Conservation (phyloP, 2,329 filamentous ascomycete species). For the Colletotrichum falcatum region DNA sequence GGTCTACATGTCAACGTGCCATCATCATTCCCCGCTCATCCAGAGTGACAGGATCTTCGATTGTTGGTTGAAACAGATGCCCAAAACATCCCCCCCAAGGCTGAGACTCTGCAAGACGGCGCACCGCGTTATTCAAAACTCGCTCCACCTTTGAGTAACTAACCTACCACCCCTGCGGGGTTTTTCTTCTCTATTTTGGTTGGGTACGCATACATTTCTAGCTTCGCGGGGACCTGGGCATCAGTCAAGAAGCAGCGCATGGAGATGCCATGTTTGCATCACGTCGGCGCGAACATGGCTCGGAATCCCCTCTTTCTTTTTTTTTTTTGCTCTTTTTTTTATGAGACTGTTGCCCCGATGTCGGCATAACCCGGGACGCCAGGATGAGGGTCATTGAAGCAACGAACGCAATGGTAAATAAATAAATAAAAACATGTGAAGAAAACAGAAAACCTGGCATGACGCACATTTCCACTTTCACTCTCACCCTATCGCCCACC, state of each 20-base stretch:
- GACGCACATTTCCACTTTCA: neutral
- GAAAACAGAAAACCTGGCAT: neutral
- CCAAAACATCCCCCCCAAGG: constrained; percentile 16
- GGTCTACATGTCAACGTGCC: neutral
- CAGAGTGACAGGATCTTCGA: neutral
- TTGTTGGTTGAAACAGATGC: neutral
- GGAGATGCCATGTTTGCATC: neutral
- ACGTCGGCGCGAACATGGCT: neutral
- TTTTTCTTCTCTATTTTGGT: neutral
- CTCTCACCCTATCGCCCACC: neutral
- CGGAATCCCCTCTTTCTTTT: neutral
- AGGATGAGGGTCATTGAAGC: neutral
- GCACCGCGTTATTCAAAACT: neutral
- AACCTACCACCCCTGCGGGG: constrained; percentile 7
- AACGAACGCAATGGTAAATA: no score
- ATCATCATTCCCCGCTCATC: no score
- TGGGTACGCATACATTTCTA: constrained; percentile 33
- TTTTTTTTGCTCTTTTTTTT: no score
- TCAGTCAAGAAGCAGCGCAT: neutral
- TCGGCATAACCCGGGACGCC: neutral
- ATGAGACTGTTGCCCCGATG: neutral
- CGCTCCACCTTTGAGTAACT: neutral
- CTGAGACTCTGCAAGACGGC: constrained; percentile 13
- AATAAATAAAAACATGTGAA: no score
- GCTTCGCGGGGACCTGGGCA: constrained; percentile 5